Conservation (phyloP, 345 rosid species). For the Eucalyptus tenuipes region DNA sequence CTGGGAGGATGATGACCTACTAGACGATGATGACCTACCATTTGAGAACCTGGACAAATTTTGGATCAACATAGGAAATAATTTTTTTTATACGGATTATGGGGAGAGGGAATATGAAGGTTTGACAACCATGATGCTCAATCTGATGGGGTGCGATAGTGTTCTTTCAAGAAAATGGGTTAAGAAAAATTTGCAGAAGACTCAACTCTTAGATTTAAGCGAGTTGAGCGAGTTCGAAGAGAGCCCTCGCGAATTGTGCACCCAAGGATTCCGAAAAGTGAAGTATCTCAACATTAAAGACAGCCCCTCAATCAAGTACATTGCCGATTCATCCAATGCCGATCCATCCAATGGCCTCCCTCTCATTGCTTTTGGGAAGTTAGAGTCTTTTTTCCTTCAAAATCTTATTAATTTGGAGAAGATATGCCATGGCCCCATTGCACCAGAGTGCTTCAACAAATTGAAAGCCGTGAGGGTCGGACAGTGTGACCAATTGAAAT, state of each 20-base stretch:
- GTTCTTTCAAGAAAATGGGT: neutral
- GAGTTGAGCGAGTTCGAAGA: neutral
- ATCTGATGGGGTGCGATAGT: neutral
- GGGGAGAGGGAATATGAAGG: no score
- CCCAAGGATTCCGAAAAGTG: neutral
- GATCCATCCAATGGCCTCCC: neutral
- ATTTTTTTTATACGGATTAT: no score
- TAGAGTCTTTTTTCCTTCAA: accelerated
- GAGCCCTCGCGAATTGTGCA: neutral
- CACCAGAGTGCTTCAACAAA: neutral
- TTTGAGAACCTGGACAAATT: neutral
- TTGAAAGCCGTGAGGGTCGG: accelerated
- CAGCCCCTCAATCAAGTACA: neutral
- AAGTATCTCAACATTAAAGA: accelerated
- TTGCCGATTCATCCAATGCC: neutral
- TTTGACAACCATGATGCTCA: neutral
- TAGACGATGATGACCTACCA: neutral
- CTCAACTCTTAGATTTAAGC: neutral
- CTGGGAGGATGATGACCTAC: neutral
- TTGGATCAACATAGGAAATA: neutral
- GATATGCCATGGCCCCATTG: neutral
- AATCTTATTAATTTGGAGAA: neutral
- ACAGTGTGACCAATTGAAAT: accelerated
- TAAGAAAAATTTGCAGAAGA: neutral
- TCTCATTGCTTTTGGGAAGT: neutral